Evolutionary conservation across 495 filamentous ascomycete species (phyloP), one percentile per base, ranked within the genome.

Genomic region (Poronia punctata): DNA sequence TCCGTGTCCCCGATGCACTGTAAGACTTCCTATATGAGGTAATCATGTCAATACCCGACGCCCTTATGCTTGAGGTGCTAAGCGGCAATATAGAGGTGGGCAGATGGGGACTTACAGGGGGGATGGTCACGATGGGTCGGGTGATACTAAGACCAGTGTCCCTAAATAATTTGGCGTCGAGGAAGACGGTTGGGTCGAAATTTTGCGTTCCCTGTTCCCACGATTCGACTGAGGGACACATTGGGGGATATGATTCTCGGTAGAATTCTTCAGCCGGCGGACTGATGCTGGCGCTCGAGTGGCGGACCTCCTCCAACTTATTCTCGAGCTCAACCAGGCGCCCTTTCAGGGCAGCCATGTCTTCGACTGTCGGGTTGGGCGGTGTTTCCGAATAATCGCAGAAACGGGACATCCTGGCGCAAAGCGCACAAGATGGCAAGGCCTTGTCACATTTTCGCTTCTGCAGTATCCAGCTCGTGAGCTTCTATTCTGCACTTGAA

Each of bases 381-480:
- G 49, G 9, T 1, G 49, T 40, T 44, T 64, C 56, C 12, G 39
- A 29, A 15, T 70, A 72, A 36, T 69, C 68, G 46, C 67, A 71
- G 12, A 43, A 35, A 4, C 65, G 50, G 28, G 53, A 56, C 49
- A 68, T 69, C 4, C 66, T 48, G 38, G 38, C 37, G 43, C 67
- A 71, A 25, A 69, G 48, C 3, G 50, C 45, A 48, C 71, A 75
- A 6, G 45, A 43, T 2, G 71, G 71, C 2, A 72, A 49, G 0
- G 37, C 38, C 46, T 72, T 72, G 61, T 67, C 65, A 48, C 70
- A 74, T 60, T 65, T 68, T 16, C 68, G 59, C 56, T 74, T 74
- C 53, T 70, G 70, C 38, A n/a, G n/a, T n/a, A n/a, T 66, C 66
- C 2, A 27, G 24, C 24, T 7, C 7, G 24, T 27, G 24, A 27